Base-by-base conservation (phyloP, 1,284 basidiomycete genomes). In the Boletus semigastroideus region DNA sequence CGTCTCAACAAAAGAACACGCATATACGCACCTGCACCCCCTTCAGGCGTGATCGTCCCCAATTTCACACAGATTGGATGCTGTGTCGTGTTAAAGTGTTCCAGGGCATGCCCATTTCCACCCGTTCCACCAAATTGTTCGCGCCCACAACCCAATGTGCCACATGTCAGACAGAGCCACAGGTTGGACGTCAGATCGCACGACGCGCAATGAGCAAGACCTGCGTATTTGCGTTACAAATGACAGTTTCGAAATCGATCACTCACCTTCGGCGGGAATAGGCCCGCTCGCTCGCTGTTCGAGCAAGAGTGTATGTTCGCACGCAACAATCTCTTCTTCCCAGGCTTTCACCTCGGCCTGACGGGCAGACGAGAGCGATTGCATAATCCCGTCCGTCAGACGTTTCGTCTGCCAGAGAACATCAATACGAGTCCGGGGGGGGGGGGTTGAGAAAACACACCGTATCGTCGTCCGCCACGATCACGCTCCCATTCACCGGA, bases 41-140 rank as follows among this genome's bases (percentile, higher is more conserved):
- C 96, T 66, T 99, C 95, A 0, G 96, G 90, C 0, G 95, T 97
- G 62, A 99, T 98, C 0, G 96, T 99, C 2, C 96, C 96, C 3
- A 98, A 78, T 69, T 99, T 99, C 45, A 98, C 95, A 51, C 89
- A 90, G 22, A 96, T 80, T 0, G 87, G 81, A 67, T 99, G 96
- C 0, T 79, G 78, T 0, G 87, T 87, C 51, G 83, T 77, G 49
- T 90, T 71, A 56, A 80, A 98, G 66, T 99, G 97, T 16, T 78
- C 66, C 30, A 99, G 71, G 0, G 91, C 96, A 66, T 99, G 96
- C 0, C 94, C 87, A 63, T 98, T 95, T 2, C 96, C 97, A 1
- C 86, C 87, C 0, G 84, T 57, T 1, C 93, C 94, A 8, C 94
- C 95, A 58, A 81, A 94, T 62, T 96, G 94, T 53, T 87, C 72